Base-by-base conservation (phyloP, 192 early-diverging fungal genomes). In the Backusella macrospora region DNA sequence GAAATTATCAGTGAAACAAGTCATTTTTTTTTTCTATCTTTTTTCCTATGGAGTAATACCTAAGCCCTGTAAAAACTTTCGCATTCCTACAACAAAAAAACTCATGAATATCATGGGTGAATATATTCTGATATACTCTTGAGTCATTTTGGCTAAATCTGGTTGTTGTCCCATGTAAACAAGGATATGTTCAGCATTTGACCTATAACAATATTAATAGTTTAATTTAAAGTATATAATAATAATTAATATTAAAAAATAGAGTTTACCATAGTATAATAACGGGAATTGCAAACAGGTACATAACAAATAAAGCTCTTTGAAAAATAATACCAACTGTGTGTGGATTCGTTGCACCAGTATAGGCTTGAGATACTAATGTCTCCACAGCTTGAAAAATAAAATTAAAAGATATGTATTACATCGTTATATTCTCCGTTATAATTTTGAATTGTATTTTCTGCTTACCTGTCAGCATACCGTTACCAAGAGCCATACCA, bases 301-400 rank as follows among this genome's bases (percentile, higher is more conserved):
- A 47, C 44, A 73, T 38, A 47, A 78, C 73, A 42, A 68, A 5
- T 9, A 78, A 16, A 1, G 72, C 63, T 59, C 76, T 49, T 49
- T 78, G 76, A 9, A 78, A 45, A 38, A 78, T 78, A 15, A 73
- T 69, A 23, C 76, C 76, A 15, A 73, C 46, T 16, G 72, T 78
- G 0, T 34, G 47, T n/a, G 48, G 71, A 21, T 78, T 38, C 8
- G 37, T 63, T 26, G 76, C 76, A 8, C 76, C 76, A 18, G 76
- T 78, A 40, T 69, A 73, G 1, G 76, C 76, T 62, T 78, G 76
- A 10, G 76, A 45, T 13, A 73, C 71, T 15, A 78, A 46, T 13
- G 76, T 78, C 52, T 78, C 76, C 9, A 78, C 73, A 15, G 76
- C 76, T 78, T 37, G 13, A 66, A 14, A 65, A 62, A 42, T 59